phyloP scores from a whole-genome alignment of 371 early-diverging fungal genomes.

The Syncephalastrum racemosum region DNA sequence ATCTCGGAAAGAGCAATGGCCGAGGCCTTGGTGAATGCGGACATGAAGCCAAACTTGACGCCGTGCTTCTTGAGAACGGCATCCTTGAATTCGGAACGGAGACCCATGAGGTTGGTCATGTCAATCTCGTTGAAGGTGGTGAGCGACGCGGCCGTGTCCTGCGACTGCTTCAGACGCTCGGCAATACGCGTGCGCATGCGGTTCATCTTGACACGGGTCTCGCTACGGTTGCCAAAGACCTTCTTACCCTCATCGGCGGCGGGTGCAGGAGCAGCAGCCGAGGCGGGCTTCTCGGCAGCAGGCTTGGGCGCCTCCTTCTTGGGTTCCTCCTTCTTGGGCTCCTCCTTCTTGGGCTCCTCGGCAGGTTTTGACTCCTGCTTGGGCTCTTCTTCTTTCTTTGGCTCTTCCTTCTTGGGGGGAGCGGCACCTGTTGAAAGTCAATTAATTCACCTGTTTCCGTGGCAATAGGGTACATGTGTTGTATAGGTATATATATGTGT shows the following conservation, averaged over 20 bases:
- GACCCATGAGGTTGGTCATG: constrained; percentile 89
- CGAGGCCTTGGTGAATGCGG: constrained; percentile 93
- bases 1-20: constrained; percentile 81
- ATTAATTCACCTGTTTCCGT: no score
- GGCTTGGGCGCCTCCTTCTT: constrained; percentile 34
- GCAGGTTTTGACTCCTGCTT: constrained; percentile 30
- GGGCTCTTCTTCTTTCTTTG: constrained; percentile 41
- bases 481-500: neutral
- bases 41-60: constrained; percentile 98
- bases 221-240: constrained; percentile 51
- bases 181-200: constrained; percentile 96
- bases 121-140: constrained; percentile 99
- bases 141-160: constrained; percentile 94
- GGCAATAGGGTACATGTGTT: neutral
- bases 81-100: constrained; percentile 94
- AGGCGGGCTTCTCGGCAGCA: constrained; percentile 22
- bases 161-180: constrained; percentile 94
- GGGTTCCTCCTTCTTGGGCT: constrained; percentile 45
- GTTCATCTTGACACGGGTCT: constrained; percentile 91
- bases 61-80: constrained; percentile 90
- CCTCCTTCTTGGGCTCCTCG: constrained; percentile 45
- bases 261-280: constrained; percentile 19
- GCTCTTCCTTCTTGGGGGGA: constrained; percentile 42
- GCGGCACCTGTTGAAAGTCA: constrained; percentile 26
- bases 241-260: constrained; percentile 20